Percentiles rank a stretch among this genome's conserved stretches.
Conservation (phyloP, 805 yeast species). For the Clavispora asparagi region DNA sequence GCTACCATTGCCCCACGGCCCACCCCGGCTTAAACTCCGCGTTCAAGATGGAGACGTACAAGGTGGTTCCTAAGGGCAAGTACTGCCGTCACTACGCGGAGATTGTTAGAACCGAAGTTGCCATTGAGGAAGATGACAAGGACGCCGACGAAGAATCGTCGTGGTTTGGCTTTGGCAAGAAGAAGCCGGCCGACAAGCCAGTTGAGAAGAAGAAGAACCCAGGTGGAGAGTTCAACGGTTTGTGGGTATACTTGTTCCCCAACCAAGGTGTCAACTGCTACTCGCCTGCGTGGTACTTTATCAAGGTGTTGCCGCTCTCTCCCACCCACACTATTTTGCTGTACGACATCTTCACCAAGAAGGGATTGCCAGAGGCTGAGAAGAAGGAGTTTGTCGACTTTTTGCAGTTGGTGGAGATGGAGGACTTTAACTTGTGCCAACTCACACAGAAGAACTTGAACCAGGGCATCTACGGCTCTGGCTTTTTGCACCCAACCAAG, state of each 20-base stretch:
- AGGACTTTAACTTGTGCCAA: constrained; percentile 56
- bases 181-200: constrained; percentile 16
- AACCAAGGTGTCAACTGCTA: constrained; percentile 59
- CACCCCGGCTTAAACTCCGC: constrained; percentile 57
- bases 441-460: constrained; percentile 57
- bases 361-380: constrained; percentile 46
- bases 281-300: constrained; percentile 63
- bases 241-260: constrained; percentile 60
- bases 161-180: constrained; percentile 51
- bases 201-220: constrained; percentile 40
- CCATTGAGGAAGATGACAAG: constrained; percentile 22
- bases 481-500: constrained; percentile 54
- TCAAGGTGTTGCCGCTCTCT: constrained; percentile 51
- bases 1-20: constrained; percentile 65
- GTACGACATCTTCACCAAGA: constrained; percentile 57
- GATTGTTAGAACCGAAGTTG: constrained; percentile 31
- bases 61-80: constrained; percentile 54
- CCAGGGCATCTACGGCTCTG: constrained; percentile 56
- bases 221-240: constrained; percentile 58
- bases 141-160: constrained; percentile 30
- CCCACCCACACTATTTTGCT: constrained; percentile 53
- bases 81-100: constrained; percentile 61
- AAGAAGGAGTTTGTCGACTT: constrained; percentile 61
- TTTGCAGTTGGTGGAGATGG: constrained; percentile 54
- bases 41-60: constrained; percentile 60